Conservation (phyloP, 169 alveolate species). For the Babesia bovis region DNA sequence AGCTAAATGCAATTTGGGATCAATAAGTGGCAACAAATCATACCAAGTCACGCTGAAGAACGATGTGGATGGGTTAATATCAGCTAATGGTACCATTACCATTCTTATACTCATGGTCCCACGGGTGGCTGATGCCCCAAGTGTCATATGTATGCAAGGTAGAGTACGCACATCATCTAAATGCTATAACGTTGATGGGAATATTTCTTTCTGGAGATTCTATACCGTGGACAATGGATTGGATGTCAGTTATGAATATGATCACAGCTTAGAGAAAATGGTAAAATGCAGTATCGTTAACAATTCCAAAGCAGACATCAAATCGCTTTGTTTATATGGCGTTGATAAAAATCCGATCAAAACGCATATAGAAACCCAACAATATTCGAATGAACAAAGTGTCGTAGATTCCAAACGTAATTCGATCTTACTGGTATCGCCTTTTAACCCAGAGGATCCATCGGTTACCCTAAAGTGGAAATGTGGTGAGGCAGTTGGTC, state of each 20-base stretch:
- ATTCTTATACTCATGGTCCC: constrained; percentile 38
- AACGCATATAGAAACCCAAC: not conserved
- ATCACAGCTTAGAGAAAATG: constrained; percentile 18
- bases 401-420: not conserved
- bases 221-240: constrained; percentile 12
- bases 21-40: constrained; percentile 16
- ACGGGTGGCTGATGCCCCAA: not conserved
- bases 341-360: not conserved
- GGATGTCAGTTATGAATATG: constrained; percentile 5
- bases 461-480: constrained; percentile 16
- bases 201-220: constrained; percentile 34
- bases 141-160: constrained; percentile 34
- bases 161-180: constrained; percentile 8
- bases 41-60: constrained; percentile 8
- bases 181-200: not conserved
- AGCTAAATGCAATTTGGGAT: constrained; percentile 29
- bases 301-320: constrained; percentile 17
- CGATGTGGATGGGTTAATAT: not conserved
- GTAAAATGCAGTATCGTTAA: constrained; percentile 21
- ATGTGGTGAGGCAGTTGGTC: constrained; percentile 30
- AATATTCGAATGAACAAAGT: not conserved
- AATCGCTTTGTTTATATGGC: constrained; percentile 20
- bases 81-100: constrained; percentile 2
- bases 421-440: not conserved
- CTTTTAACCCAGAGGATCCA: not conserved